Conservation (phyloP, 2,329 filamentous ascomycete genomes). For the Penicillium occitanis region DNA sequence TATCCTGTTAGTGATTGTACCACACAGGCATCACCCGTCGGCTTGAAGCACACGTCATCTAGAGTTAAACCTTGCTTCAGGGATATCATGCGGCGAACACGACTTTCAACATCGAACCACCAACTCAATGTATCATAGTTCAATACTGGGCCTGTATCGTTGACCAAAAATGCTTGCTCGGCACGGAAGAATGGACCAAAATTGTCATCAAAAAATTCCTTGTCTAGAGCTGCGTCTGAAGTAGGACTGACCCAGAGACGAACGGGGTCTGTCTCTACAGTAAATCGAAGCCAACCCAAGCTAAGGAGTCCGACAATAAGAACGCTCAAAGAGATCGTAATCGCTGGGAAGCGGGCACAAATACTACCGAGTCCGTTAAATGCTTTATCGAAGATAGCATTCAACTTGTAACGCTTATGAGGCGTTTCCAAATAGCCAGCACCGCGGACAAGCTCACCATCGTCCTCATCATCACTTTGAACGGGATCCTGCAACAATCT, state of each 20-base stretch:
- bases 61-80: constrained; percentile 66
- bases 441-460: constrained; percentile 77
- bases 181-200: constrained; percentile 96
- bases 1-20: constrained; percentile 91
- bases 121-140: constrained; percentile 85
- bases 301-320: constrained; percentile 75
- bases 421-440: constrained; percentile 76
- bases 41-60: constrained; percentile 90
- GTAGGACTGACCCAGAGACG: constrained; percentile 95
- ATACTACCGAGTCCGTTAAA: constrained; percentile 79
- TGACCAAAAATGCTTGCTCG: constrained; percentile 90
- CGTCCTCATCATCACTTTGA: constrained; percentile 89
- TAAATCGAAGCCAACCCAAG: constrained; percentile 82
- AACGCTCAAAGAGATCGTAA: constrained; percentile 77
- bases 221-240: constrained; percentile 86
- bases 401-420: constrained; percentile 76
- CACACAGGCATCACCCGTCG: constrained; percentile 82
- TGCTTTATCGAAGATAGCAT: constrained; percentile 74
- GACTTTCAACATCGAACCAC: constrained; percentile 90
- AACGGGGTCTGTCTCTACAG: constrained; percentile 87
- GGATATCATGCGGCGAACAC: constrained; percentile 71
- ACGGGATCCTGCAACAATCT: constrained; percentile 80
- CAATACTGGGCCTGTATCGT: constrained; percentile 82
- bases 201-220: constrained; percentile 85
- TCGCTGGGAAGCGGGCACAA: constrained; percentile 78